phyloP scores from a whole-genome alignment of 75 land plant species.

The Sequoia sempervirens region DNA sequence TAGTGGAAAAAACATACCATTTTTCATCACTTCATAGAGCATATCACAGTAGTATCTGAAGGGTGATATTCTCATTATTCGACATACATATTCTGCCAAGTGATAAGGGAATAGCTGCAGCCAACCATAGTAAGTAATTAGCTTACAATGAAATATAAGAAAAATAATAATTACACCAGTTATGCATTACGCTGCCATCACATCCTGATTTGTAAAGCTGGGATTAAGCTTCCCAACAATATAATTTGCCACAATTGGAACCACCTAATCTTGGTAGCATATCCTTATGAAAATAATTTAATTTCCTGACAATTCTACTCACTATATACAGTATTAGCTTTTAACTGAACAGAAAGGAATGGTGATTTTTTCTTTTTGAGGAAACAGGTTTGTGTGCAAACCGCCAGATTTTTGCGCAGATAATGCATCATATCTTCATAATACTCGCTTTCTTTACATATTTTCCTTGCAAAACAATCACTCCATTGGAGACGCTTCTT shows the following conservation, averaged over 20 bases:
- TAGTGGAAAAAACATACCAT: conserved; percentile 50
- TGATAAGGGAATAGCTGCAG: conserved; percentile 96
- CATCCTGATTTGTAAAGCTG: not conserved
- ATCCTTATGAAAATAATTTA: not conserved
- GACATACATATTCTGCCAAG: conserved; percentile 92
- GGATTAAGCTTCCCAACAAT: not conserved
- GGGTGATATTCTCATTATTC: conserved; percentile 91
- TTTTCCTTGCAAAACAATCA: conserved; percentile 82
- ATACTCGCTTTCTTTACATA: conserved; percentile 90
- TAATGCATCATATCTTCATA: conserved; percentile 98
- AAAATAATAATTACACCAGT: not conserved
- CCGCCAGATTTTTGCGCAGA: conserved; percentile 89
- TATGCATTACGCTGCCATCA: not conserved
- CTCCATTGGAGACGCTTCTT: conserved; percentile 90
- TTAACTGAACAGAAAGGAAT: not conserved
- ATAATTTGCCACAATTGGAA: not conserved
- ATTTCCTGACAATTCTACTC: not conserved
- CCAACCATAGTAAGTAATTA: not conserved
- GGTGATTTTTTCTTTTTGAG: not conserved
- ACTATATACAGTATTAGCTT: not conserved
- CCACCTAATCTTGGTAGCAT: not conserved
- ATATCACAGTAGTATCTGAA: conserved; percentile 97
- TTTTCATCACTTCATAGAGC: conserved; percentile 97
- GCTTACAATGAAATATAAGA: not conserved
- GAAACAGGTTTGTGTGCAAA: conserved; percentile 23